Conservation (phyloP, 108 stramenopile genomes). For the Nitzschia sp. region DNA sequence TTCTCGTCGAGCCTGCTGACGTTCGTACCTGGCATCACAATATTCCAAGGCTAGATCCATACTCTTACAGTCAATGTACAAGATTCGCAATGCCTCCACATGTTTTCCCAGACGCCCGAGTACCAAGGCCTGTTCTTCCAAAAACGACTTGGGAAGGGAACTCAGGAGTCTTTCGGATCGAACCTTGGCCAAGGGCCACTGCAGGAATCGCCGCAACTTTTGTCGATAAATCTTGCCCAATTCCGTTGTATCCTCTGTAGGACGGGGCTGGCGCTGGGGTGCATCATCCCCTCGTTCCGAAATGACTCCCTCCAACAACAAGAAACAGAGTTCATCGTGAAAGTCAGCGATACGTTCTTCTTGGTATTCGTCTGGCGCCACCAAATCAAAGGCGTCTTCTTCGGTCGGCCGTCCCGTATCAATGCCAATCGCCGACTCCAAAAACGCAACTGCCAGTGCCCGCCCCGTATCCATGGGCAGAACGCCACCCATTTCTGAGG, state of each 20-base stretch:
- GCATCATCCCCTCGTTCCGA: slow-evolving; percentile 75
- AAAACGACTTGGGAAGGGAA: slow-evolving; percentile 76
- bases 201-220: slow-evolving; percentile 72
- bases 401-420: slow-evolving; percentile 62
- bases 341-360: slow-evolving; percentile 67
- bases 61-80: slow-evolving; percentile 73
- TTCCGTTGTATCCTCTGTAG: slow-evolving; percentile 51
- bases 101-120: slow-evolving; percentile 85
- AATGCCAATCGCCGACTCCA: slow-evolving; percentile 88
- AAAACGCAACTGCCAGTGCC: slow-evolving; percentile 76
- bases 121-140: slow-evolving; percentile 79
- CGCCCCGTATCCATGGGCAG: slow-evolving; percentile 80
- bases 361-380: slow-evolving; percentile 36
- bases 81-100: slow-evolving; percentile 83
- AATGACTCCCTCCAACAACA: slow-evolving; percentile 87
- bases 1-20: slow-evolving; percentile 52
- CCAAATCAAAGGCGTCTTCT: slow-evolving; percentile 46
- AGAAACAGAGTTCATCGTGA: slow-evolving; percentile 84
- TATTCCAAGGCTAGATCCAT: slow-evolving; percentile 87
- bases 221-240: slow-evolving; percentile 72
- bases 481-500: slow-evolving; percentile 14
- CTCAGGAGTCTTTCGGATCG: slow-evolving; percentile 73
- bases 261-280: slow-evolving; percentile 1
- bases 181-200: slow-evolving; percentile 75
- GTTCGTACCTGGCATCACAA: slow-evolving; percentile 79